Percentiles rank a stretch among this genome's conserved stretches.
These are phyloP conservation scores for Cylindrodendrum hubeiense DNA, from an alignment of 2,329 filamentous ascomycete genomes.

Conservation along the genomic window DNA sequence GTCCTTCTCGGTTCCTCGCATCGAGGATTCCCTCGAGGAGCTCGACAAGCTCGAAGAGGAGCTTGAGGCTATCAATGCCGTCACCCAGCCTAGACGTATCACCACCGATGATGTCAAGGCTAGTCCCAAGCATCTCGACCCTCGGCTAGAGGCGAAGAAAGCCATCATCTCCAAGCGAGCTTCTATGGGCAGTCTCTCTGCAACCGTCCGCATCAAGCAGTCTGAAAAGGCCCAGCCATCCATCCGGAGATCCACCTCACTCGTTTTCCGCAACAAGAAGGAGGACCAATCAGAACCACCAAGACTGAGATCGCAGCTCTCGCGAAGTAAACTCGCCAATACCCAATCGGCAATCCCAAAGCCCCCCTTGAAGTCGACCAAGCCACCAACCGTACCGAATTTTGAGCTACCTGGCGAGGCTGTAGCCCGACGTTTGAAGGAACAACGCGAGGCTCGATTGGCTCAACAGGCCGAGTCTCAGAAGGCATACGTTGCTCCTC, in stretches of 20 bases:
- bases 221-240: slow-evolving; percentile 52
- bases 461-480: slow-evolving; percentile 51
- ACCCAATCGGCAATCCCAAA: slow-evolving; percentile 51
- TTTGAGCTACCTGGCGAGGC: slow-evolving; percentile 75
- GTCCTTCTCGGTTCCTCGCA: slow-evolving; percentile 59
- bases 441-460: slow-evolving; percentile 68
- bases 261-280: slow-evolving; percentile 50
- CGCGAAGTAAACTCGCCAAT: slow-evolving; percentile 35
- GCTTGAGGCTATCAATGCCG: slow-evolving; percentile 64
- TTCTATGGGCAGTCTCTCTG: slow-evolving; percentile 50
- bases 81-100: slow-evolving; percentile 51
- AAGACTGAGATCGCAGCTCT: slow-evolving; percentile 27
- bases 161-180: slow-evolving; percentile 40
- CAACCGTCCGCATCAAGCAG: slow-evolving; percentile 58
- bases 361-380: slow-evolving; percentile 63
- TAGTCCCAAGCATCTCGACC: slow-evolving; percentile 31
- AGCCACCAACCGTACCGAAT: slow-evolving; percentile 64
- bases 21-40: slow-evolving; percentile 74
- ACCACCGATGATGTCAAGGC: slow-evolving; percentile 36
- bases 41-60: slow-evolving; percentile 73
- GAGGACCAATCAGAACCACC: slow-evolving; percentile 30
- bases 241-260: slow-evolving; percentile 57
- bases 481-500: slow-evolving; percentile 53
- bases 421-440: slow-evolving; percentile 67
- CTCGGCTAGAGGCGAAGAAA: slow-evolving; percentile 29